Evolutionary conservation across 768 basidiomycete species (phyloP), one percentile per base, ranked within the genome.

Genomic region (Fibroporia radiculosa): DNA sequence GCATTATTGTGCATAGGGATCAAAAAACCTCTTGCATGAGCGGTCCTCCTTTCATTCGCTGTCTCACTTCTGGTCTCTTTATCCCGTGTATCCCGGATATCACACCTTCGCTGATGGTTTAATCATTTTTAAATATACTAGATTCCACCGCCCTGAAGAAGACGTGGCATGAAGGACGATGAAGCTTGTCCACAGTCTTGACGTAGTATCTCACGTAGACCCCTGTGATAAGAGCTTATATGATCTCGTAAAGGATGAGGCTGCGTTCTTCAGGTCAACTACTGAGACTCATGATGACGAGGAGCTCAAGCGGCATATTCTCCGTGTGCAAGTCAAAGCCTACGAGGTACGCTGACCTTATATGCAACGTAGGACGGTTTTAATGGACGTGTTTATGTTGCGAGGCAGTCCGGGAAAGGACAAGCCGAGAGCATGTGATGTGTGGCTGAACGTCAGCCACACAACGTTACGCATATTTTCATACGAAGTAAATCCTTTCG

Each of bases 261-360:
- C 19, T 7, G 42, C 34, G 12, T 52, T 48, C 48, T 40, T 58
- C 46, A 48, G 43, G 31, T 18, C 33, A 7, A 42, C 51, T 39
- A 65, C 63, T 1, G 58, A 62, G 3, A 65, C 65, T 36, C 48
- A 51, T 19, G 57, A 62, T 38, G 52, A 53, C 1, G 57, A 58
- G 0, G 55, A 58, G 45, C 54, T 66, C 18, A 64, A 58, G 52
- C 31, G 44, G 39, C 64, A 65, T 45, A 48, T 67, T 1, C 24
- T 66, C 4, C 22, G 29, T 0, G 52, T 64, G 13, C 62, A 59
- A 35, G 49, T 35, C 10, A 56, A 62, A 27, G 63, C 61, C 5
- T 67, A 61, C 38, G 34, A 37, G 38, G 66, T 65, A 29, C 14
- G 13, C 31, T n/a, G 24, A 47, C 40, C 13, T 27, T 10, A 14